Base-by-base conservation (phyloP, 2,329 filamentous ascomycete genomes). In the Monilinia fructicola region DNA sequence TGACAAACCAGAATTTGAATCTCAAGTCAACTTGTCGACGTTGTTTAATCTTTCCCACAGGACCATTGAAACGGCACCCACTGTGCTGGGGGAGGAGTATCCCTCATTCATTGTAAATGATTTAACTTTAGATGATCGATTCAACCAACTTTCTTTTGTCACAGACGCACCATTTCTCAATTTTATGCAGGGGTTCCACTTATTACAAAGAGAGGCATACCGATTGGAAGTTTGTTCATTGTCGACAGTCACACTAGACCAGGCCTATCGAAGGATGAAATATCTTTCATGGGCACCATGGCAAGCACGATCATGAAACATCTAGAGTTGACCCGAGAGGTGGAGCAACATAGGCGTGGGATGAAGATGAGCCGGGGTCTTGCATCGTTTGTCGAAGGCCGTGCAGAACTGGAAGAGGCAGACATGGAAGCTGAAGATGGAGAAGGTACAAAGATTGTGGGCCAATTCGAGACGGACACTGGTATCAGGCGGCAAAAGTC, bases 141-240 rank as follows among this genome's bases (percentile, higher is more conserved):
- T 76, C 66, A 73, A 73, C 35, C 67, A 71, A 16, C 64, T 75
- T 6, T 69, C 74, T 5, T 76, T 75, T 60, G 74, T 77, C 4
- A 71, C 67, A 0, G 70, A 68, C 1, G 10, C 69, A 14, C 75
- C 76, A 1, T 71, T 69, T 46, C 55, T 76, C 11, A 71, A 53
- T 75, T 76, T 35, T 77, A 76, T 66, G 74, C 74, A 16, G 76
- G 74, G 2, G 74, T 75, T 1, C 76, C 76, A 12, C 46, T 77
- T n/a, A 74, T 75, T 3, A 76, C 76, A 6, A 74, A 74, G 40
- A 70, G 71, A 40, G 76, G 76, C 12, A 75, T 76, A 26, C 70
- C 72, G 2, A 86, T 91, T 67, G 88, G 88, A 26, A 84, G 83
- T 35, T 84, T 87, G 62, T 85, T 85, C 66, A 81, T 90, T 4